Evolutionary conservation across 257 asterid genomes (phyloP), one percentile per base, ranked within the genome.

Genomic region (Jacaranda mimosifolia): DNA sequence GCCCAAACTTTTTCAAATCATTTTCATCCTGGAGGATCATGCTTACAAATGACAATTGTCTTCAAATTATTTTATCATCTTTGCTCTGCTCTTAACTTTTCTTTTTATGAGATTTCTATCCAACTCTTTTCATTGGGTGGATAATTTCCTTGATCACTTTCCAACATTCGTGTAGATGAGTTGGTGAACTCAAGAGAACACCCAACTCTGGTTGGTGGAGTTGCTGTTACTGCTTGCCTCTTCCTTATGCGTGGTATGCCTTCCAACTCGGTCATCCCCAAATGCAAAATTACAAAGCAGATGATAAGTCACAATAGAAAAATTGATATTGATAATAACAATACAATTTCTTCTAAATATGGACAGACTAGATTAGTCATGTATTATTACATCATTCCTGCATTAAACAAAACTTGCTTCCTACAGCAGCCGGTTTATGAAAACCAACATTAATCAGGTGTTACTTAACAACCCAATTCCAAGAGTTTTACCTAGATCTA

Each of bases 181-280:
- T 72, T 93, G 83, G 78, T 71, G 57, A 72, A 60, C 18, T 80
- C 86, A 15, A 89, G 86, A 79, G 93, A 95, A 73, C 87, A 90
- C 43, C 97, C 98, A 52, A 91, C 79, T 77, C 58, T 80, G 62
- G 92, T 89, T 2, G 88, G 90, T 82, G 99, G 98, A 87, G 79
- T 89, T 79, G 92, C 91, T 86, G 86, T 85, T 77, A 75, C 92
- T 66, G 76, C 88, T 32, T 85, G 82, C 72, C 86, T 95, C 79
- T 86, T 95, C 40, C 90, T 95, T 64, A 63, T 90, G 91, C 89
- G 91, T 63, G 99, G 99, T 93, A 86, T 75, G 52, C 39, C 14
- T 69, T 26, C 43, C 70, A 10, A 59, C 57, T 43, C 5, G 35
- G 49, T 73, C 51, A 19, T 26, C 9, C 57, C 19, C 49, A 35